Base-by-base conservation (phyloP, 192 early-diverging fungal genomes). In the Diversispora eburnea region DNA sequence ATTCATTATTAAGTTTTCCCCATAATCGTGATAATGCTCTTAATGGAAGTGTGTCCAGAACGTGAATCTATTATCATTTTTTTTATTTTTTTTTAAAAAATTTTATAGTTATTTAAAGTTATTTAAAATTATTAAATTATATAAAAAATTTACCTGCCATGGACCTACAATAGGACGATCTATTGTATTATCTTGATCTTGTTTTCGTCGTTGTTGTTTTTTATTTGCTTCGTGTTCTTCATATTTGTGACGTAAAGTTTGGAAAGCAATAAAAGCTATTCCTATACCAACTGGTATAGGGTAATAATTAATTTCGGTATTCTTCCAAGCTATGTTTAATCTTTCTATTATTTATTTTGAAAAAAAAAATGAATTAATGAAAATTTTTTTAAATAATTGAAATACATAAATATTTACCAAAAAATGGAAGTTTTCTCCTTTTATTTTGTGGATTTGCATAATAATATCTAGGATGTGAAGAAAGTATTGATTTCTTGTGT, bases 11-110 rank as follows among this genome's bases (percentile, higher is more conserved):
- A 78, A 97, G 85, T 57, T 88, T 87, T 3, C 98, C 98, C 90
- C 95, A 98, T 25, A 93, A 75, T 58, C 95, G 85, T 3, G 98
- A 99, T 77, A 98, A 83, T 55, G 88, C 85, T 60, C 95, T 90
- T 25, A 99, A 82, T 17, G 98, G 98, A 58, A 98, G 82, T 8
- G 91, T 85, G 4, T 92, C 91, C 55, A 96, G 89, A 0, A 95
- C 78, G 66, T 95, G 91, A 13, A 97, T 89, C 91, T 92, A 80
- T 5, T 62, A 2, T 33, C 25, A 33, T 33, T 33, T 33, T 33
- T 33, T 33, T 0, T 33, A 1, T 33, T 33, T 33, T 33, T 33
- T 33, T 33, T 33, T 1, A 20, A 43, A 17, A 33, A 55, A 45
- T 41, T 41, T 52, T 60, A 22, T 25, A 17, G 10, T 52, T 13